Base-by-base conservation (phyloP, 345 rosid species). In the Moricandia moricandioides region DNA sequence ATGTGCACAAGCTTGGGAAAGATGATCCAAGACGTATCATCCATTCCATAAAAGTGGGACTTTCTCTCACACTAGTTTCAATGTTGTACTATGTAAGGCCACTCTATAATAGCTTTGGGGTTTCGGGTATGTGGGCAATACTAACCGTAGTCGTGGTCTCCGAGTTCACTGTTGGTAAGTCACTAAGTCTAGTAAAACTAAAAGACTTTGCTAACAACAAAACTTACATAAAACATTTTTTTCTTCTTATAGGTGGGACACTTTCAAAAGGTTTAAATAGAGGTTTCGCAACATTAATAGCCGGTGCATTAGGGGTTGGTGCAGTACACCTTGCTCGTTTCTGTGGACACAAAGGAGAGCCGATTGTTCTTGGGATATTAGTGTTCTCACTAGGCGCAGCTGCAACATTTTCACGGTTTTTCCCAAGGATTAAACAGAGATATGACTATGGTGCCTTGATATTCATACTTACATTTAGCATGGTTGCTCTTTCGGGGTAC, bases 61-160 rank as follows among this genome's bases (percentile, higher is more conserved):
- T 88, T 69, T 89, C 97, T 14, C 88, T 93, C 72, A 86, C 96
- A 51, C 49, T 88, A 69, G 89, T 91, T 4, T 91, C 97, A 5
- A 55, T 86, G 18, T 47, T 93, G n/a, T 89, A 85, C 85, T 91
- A 88, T 54, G 75, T 70, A 9, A 71, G 87, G 55, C 96, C 96
- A 43, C 88, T 91, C 27, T 93, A 86, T 70, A 80, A 82, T 31
- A 79, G 88, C 45, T 88, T 89, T 31, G 97, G 91, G 6, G 83
- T 83, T 61, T 81, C 90, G n/a, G 94, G 91, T 69, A 86, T 91
- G 80, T 93, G 98, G 98, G 98, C 97, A 9, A 86, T 93, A 39
- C 76, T 93, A 30, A 93, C 98, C 6, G 97, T 89, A 3, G 91
- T 88, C 0, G 92, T 93, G 26, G 85, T 89, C 62, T 87, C 83